These are phyloP conservation scores for Orobanche coerulescens DNA, from an alignment of 257 asterid genomes.

Conservation along the genomic window DNA sequence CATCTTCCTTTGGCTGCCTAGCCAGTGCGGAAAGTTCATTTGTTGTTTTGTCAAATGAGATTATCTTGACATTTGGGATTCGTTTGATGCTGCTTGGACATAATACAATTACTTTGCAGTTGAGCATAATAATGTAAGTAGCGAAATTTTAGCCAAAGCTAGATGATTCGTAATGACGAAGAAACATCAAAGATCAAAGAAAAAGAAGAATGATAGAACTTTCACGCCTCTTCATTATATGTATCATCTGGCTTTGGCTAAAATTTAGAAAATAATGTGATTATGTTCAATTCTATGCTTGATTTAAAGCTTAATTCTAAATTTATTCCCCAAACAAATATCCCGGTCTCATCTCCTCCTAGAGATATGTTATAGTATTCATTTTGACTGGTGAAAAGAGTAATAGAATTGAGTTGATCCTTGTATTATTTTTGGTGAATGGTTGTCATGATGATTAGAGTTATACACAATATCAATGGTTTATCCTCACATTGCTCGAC, in stretches of 20 bases:
- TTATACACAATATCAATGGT: not conserved
- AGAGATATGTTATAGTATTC: not conserved
- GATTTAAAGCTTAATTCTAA: not conserved
- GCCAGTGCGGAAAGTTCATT: conserved; percentile 1
- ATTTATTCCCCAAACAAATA: not conserved
- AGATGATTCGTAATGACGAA: too few relatives aligned
- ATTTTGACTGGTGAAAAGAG: not conserved
- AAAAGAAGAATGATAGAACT: not conserved
- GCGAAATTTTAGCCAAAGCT: too few relatives aligned
- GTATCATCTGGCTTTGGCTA: not conserved
- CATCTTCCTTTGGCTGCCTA: not conserved
- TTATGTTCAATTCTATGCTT: not conserved
- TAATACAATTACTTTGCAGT: too few relatives aligned
- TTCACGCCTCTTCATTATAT: not conserved
- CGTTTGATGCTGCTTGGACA: conserved; percentile 17
- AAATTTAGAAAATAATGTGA: not conserved
- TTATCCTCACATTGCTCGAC: too few relatives aligned
- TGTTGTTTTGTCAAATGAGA: not conserved
- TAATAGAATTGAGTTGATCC: conserved; percentile 2
- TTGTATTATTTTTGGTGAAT: conserved; percentile 6
- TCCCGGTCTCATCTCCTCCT: not conserved
- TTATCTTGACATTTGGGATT: not conserved
- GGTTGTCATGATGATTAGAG: conserved; percentile 15
- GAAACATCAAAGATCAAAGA: too few relatives aligned
- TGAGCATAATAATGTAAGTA: too few relatives aligned